Evolutionary conservation across 805 yeast genomes (phyloP).

Genomic region (Cyberlindnera saturnus): DNA sequence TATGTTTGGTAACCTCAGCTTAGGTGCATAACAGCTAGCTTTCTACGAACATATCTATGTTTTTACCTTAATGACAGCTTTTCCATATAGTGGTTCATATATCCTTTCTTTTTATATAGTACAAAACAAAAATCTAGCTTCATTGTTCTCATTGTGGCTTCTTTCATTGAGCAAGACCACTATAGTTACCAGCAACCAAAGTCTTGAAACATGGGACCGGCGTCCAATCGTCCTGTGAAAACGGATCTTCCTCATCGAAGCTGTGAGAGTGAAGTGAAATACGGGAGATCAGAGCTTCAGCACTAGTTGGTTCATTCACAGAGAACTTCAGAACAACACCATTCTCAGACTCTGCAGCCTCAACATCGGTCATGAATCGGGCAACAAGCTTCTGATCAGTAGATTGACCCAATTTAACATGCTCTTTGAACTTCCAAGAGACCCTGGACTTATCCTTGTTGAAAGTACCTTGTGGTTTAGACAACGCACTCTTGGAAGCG

Average conservation of each 20-base stretch:
- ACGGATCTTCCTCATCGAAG: slow-evolving; percentile 32
- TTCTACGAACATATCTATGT: neutral
- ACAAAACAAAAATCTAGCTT: too few relatives aligned
- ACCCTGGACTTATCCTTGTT: slow-evolving; percentile 80
- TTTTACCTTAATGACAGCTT: neutral
- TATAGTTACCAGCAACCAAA: slow-evolving; percentile 32
- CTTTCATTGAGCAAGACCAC: slow-evolving; percentile 22
- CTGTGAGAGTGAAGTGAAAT: slow-evolving; percentile 34
- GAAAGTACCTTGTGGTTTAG: slow-evolving; percentile 90
- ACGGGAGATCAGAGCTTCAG: slow-evolving; percentile 36
- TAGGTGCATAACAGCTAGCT: neutral
- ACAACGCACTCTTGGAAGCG: slow-evolving; percentile 67
- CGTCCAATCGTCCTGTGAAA: slow-evolving; percentile 31
- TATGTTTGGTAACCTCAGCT: slow-evolving; percentile 19
- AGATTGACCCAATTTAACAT: slow-evolving; percentile 29
- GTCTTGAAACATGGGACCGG: slow-evolving; percentile 28
- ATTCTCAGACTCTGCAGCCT: slow-evolving; percentile 62
- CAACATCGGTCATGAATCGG: slow-evolving; percentile 72
- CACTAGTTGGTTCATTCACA: slow-evolving; percentile 35
- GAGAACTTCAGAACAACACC: slow-evolving; percentile 70
- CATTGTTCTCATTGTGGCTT: too few relatives aligned
- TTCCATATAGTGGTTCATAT: neutral
- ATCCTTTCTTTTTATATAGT: too few relatives aligned
- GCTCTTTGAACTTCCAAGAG: slow-evolving; percentile 67
- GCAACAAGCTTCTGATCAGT: slow-evolving; percentile 72